These are phyloP conservation scores for Cenchrus fungigraminus DNA, from an alignment of 176 grass and related monocot genomes.

Conservation along the genomic window DNA sequence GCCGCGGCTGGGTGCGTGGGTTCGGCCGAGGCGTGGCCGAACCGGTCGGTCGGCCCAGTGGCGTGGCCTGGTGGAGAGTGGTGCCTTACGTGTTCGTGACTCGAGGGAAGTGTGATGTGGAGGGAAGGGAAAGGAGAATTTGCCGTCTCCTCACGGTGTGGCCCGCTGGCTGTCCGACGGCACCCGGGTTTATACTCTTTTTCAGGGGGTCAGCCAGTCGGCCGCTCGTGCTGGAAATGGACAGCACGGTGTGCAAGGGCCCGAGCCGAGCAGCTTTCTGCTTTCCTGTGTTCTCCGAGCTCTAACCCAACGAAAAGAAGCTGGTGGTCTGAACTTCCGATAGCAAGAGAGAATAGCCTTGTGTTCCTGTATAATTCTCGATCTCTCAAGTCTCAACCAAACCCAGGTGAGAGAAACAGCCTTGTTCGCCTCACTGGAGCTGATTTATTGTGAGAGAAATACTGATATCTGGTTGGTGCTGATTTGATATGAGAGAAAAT, in stretches of 20 bases:
- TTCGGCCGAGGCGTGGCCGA: slow-evolving; percentile 13
- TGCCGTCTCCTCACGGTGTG: slow-evolving; percentile 7
- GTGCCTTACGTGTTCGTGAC: slow-evolving; percentile 42
- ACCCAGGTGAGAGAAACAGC: background rate
- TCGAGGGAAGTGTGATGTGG: slow-evolving; percentile 14
- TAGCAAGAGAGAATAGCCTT: background rate
- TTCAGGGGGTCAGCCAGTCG: background rate
- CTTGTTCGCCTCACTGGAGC: no score
- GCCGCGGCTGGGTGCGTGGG: background rate
- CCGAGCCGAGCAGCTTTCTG: background rate
- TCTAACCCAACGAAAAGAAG: background rate
- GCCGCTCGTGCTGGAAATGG: slow-evolving; percentile 18
- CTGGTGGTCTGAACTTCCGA: background rate
- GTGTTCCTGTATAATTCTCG: background rate
- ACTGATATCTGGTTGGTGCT: no score
- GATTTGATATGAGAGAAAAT: no score
- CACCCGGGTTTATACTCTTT: slow-evolving; percentile 12
- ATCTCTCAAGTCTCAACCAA: background rate
- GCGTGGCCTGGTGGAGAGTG: slow-evolving; percentile 15
- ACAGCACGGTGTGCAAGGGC: background rate
- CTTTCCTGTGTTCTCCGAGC: slow-evolving; percentile 2
- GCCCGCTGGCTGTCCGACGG: background rate
- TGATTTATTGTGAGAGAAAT: no score
- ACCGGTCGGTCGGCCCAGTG: background rate
- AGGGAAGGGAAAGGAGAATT: background rate